Evolutionary conservation across 2,329 filamentous ascomycete genomes (phyloP).

Genomic region (Lecanicillium sp.): DNA sequence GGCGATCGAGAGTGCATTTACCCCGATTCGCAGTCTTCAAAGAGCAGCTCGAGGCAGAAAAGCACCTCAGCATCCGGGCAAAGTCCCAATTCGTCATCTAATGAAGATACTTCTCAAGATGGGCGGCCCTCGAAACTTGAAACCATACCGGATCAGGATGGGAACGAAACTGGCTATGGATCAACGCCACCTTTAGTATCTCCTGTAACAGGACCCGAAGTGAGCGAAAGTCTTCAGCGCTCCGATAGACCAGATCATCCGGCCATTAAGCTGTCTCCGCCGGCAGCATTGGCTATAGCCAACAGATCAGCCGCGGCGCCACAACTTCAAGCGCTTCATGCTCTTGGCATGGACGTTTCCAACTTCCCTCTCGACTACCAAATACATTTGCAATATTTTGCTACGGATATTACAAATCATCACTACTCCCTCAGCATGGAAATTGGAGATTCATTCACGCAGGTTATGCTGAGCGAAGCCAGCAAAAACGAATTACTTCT

Average conservation of each 20-base stretch:
- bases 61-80: constrained; percentile 35
- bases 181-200: too few relatives aligned
- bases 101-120: constrained; percentile 33
- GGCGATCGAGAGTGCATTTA: constrained; percentile 87
- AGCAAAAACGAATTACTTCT: constrained; percentile 69
- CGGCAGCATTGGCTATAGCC: constrained; percentile 5
- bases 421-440: constrained; percentile 76
- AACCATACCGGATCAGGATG: constrained; percentile 48
- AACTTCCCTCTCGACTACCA: constrained; percentile 62
- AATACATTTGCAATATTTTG: constrained; percentile 71
- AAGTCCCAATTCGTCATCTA: constrained; percentile 45
- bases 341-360: constrained; percentile 36
- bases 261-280: too few relatives aligned
- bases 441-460: constrained; percentile 63
- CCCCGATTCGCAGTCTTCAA: constrained; percentile 56
- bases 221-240: too few relatives aligned
- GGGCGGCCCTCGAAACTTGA: constrained; percentile 31
- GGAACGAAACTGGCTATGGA: constrained; percentile 25
- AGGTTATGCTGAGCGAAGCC: constrained; percentile 62
- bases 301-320: constrained; percentile 12
- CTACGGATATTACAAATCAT: constrained; percentile 66
- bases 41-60: constrained; percentile 25
- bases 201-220: too few relatives aligned
- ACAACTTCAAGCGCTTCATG: too few relatives aligned
- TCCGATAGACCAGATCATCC: too few relatives aligned